Evolutionary conservation across 371 early-diverging fungal genomes (phyloP), one percentile per base, ranked within the genome.

Genomic region (Mucor sp.): DNA sequence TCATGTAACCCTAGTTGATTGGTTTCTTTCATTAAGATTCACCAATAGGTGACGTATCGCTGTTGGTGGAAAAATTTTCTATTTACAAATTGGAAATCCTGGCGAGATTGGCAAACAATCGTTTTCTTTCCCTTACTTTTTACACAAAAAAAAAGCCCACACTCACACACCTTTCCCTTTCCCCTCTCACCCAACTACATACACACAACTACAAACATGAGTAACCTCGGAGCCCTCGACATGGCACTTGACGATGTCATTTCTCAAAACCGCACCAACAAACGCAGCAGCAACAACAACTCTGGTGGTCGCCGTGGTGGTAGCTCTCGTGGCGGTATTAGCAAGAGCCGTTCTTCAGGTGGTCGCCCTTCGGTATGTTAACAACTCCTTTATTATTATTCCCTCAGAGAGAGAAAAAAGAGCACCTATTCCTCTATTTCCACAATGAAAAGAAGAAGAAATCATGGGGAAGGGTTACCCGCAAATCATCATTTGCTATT

Each of bases 161-260:
- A 33, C 30, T 30, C 33, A 33, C 33, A 33, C 3, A 7, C 33
- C 50, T 25, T 50, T 50, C 21, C 48, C 37, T 37, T 37, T 37
- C 11, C 37, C 37, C 37, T 37, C 8, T 35, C 37, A 3, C 33
- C 33, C 4, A 37, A 37, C 11, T 25, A 50, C 25, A 50, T 12
- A 50, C 12, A 50, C 25, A 19, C 50, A 50, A 21, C 2, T 14
- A 33, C 21, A 58, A 70, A 56, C 56, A 75, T 72, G 72, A 72
- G 66, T 53, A 74, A 70, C 44, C 66, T 67, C 59, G 74, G 75
- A 39, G 78, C 76, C 67, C 80, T 83, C 55, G 83, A 83, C 68
- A 83, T 83, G 83, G 80, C 83, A 58, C 83, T 83, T 77, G 83
- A 83, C 65, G 83, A 83, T 65, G 78, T 83, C 62, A 83, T 83